Conservation (phyloP, 345 rosid species). For the Eutrema heterophyllum region DNA sequence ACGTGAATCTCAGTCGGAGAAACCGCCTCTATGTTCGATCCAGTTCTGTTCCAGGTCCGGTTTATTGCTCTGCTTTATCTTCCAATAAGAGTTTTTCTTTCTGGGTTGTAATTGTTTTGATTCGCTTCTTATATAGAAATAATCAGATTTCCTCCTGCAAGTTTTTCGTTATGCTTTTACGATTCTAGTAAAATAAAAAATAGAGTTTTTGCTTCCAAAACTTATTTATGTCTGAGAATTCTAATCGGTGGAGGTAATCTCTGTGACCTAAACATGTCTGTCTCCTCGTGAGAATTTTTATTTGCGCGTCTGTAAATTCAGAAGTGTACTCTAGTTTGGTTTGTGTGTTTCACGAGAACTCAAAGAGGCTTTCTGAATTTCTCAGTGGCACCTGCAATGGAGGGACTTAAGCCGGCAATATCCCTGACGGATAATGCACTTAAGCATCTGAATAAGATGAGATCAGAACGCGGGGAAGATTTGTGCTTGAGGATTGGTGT, state of each 20-base stretch:
- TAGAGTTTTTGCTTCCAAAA: neutral
- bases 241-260: neutral
- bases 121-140: neutral
- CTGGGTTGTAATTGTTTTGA: neutral
- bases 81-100: neutral
- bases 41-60: constrained; percentile 48
- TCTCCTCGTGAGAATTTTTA: neutral
- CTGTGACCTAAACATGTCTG: neutral
- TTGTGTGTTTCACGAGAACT: neutral
- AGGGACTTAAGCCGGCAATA: constrained; percentile 70
- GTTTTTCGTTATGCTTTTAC: neutral
- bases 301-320: neutral
- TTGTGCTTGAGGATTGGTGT: constrained; percentile 91
- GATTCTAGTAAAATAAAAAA: neutral
- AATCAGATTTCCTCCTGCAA: neutral
- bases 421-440: constrained; percentile 68
- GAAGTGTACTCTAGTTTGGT: neutral
- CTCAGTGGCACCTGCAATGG: constrained; percentile 42
- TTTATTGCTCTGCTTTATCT: neutral
- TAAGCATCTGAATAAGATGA: constrained; percentile 81
- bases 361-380: constrained; percentile 1
- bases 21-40: constrained; percentile 50
- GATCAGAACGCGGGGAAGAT: constrained; percentile 61
- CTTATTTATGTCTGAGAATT: neutral
- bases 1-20: constrained; percentile 36